These are phyloP conservation scores for Euphorbia pulcherrima DNA, from an alignment of 345 rosid species.

Conservation along the genomic window DNA sequence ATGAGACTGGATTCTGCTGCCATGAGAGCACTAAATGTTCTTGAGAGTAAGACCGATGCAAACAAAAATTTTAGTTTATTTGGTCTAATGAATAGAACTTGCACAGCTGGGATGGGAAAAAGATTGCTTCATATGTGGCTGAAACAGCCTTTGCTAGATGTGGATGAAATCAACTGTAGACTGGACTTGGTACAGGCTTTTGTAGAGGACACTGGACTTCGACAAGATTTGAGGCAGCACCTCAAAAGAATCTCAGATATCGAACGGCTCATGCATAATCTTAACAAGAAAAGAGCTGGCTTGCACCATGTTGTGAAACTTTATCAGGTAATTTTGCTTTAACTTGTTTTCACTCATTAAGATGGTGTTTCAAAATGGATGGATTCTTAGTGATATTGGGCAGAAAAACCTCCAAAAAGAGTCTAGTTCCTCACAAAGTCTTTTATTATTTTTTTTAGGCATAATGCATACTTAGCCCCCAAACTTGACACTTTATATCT, in stretches of 20 bases:
- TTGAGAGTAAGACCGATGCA: conserved; percentile 93
- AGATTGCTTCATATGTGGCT: conserved; percentile 93
- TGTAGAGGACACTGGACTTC: conserved; percentile 82
- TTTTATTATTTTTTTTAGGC: too few species aligned
- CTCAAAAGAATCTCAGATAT: conserved; percentile 82
- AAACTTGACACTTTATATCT: too few species aligned
- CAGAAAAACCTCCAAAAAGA: background rate
- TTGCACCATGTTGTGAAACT: conserved; percentile 87
- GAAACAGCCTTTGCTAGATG: conserved; percentile 85
- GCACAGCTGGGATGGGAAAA: conserved; percentile 97
- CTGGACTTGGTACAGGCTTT: conserved; percentile 87
- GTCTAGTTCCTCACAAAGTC: background rate
- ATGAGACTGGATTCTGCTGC: conserved; percentile 96
- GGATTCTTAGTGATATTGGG: background rate
- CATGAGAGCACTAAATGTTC: conserved; percentile 87
- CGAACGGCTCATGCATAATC: conserved; percentile 61
- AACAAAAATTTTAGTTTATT: conserved; percentile 92
- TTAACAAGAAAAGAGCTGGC: conserved; percentile 68
- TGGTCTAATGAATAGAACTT: conserved; percentile 97
- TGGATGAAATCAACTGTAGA: conserved; percentile 63
- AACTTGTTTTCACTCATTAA: background rate
- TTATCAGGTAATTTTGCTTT: conserved; percentile 58
- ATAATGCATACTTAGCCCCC: too few species aligned
- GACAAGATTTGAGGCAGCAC: conserved; percentile 92
- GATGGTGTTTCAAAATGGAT: conserved; percentile 1